Base-by-base conservation (phyloP, 1,284 basidiomycete species). In the Waitea zeae region DNA sequence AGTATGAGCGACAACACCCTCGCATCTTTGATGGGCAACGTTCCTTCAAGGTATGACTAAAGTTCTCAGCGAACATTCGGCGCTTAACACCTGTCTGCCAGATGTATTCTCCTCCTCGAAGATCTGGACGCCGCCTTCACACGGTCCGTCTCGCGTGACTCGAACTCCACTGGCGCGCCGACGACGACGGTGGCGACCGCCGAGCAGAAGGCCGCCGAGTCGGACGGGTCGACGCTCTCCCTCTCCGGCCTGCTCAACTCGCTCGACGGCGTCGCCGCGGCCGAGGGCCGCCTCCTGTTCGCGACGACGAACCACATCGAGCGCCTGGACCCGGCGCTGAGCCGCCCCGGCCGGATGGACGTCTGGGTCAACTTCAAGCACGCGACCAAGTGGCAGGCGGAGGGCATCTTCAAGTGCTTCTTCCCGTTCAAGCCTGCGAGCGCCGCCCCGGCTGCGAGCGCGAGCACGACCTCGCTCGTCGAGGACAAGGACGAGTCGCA, bases 321-420 rank as follows among this genome's bases (percentile, higher is more conserved):
- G 51, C 77, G 82, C 36, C 64, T 86, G 32, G 82, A 86, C 50
- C 81, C 82, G 32, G 80, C 80, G 12, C 60, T 84, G 31, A 80
- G 74, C 51, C 67, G 79, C 15, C 79, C 80, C 20, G 81, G 81
- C 36, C 76, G 81, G 35, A 83, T 84, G 80, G 81, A 86, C 46
- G 82, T 86, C 12, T 84, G 82, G 81, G 67, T 84, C 26, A 82
- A 86, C 59, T 86, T 86, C 56, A 78, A 77, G 39, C 76, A 86
- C 47, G 83, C 84, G 5, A 83, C 77, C 5, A 83, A 79, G 49
- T 79, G 74, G 71, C 83, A 88, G 49, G 83, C 82, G 17, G 80
- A 84, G 54, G 81, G 79, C 35, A 82, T 86, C 49, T 89, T 86
- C 70, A 82, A 84, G 51, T 83, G 81, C 52, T 89, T 88, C 68